Evolutionary conservation across 257 asterid species (phyloP).

Genomic region (Lantana camara): DNA sequence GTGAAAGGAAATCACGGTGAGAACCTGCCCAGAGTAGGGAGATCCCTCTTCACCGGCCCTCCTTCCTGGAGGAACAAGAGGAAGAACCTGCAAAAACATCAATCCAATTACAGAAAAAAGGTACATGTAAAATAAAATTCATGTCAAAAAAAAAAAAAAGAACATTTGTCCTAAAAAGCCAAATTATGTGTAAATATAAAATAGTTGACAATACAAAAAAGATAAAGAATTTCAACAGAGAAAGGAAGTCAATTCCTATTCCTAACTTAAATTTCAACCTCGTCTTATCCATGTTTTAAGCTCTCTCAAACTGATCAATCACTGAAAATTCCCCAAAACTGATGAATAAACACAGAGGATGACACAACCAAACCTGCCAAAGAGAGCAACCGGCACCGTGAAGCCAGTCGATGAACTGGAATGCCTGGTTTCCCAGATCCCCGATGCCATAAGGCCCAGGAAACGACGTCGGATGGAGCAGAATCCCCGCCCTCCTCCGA

Average conservation of each 20-base stretch:
- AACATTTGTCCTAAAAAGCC: neutral
- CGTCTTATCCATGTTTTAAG: too few relatives aligned
- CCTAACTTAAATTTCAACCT: too few relatives aligned
- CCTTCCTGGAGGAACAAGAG: slow-evolving; percentile 98
- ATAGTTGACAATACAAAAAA: neutral
- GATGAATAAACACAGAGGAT: slow-evolving; percentile 6
- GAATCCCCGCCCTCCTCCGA: slow-evolving; percentile 89
- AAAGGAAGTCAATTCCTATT: too few relatives aligned
- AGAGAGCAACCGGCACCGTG: slow-evolving; percentile 87
- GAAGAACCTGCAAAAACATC: slow-evolving; percentile 77
- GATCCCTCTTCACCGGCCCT: slow-evolving; percentile 89
- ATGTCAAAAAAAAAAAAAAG: neutral
- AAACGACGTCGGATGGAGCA: slow-evolving; percentile 95
- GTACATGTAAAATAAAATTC: too few relatives aligned
- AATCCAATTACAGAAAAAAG: neutral
- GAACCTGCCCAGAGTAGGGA: slow-evolving; percentile 97
- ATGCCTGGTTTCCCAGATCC: slow-evolving; percentile 86
- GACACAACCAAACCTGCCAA: slow-evolving; percentile 70
- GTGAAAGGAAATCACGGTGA: slow-evolving; percentile 3
- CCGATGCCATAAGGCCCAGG: slow-evolving; percentile 95
- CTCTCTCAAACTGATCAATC: too few relatives aligned
- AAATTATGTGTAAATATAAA: neutral
- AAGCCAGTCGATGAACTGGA: slow-evolving; percentile 89
- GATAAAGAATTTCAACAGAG: neutral
- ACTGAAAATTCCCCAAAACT: neutral